Evolutionary conservation across 2,329 filamentous ascomycete genomes (phyloP).

Genomic region (Tolypocladium pustulatum): DNA sequence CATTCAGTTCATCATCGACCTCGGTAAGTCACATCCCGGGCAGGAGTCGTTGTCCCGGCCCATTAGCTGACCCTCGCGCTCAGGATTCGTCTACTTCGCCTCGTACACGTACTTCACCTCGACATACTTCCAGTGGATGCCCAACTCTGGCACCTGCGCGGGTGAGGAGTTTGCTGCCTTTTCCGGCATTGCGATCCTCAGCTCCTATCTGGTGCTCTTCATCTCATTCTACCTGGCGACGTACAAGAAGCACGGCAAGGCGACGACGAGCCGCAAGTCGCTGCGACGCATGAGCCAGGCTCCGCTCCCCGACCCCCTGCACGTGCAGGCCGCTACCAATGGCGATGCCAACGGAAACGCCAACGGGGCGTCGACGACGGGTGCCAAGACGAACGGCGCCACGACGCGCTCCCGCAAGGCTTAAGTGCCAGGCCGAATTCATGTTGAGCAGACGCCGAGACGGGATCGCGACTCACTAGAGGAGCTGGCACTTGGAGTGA

Average conservation of each 20-base stretch:
- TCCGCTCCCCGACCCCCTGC: conserved; percentile 71
- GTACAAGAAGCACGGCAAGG: conserved; percentile 81
- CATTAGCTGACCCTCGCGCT: conserved; percentile 7
- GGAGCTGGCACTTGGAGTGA: neutral
- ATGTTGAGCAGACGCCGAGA: neutral
- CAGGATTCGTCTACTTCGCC: conserved; percentile 95
- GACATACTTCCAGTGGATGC: conserved; percentile 77
- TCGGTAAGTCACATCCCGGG: conserved; percentile 49
- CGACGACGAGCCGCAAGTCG: conserved; percentile 68
- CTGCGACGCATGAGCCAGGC: conserved; percentile 56
- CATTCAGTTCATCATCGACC: conserved; percentile 91
- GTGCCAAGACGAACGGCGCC: conserved; percentile 46
- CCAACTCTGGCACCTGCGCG: conserved; percentile 76
- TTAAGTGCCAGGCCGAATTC: conserved; percentile 10
- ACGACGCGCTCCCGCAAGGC: conserved; percentile 63
- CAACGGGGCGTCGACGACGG: conserved; percentile 39
- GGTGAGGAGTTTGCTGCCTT: conserved; percentile 96
- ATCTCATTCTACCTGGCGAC: conserved; percentile 98
- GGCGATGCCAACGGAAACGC: conserved; percentile 42
- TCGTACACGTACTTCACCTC: conserved; percentile 98
- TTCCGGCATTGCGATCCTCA: conserved; percentile 82
- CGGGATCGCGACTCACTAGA: neutral
- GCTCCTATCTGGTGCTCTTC: conserved; percentile 94
- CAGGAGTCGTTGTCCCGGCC: neutral
- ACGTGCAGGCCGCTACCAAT: conserved; percentile 48